Evolutionary conservation across 75 land plant genomes (phyloP), one percentile per base, ranked within the genome.

Genomic region (Pinus tabuliformis): DNA sequence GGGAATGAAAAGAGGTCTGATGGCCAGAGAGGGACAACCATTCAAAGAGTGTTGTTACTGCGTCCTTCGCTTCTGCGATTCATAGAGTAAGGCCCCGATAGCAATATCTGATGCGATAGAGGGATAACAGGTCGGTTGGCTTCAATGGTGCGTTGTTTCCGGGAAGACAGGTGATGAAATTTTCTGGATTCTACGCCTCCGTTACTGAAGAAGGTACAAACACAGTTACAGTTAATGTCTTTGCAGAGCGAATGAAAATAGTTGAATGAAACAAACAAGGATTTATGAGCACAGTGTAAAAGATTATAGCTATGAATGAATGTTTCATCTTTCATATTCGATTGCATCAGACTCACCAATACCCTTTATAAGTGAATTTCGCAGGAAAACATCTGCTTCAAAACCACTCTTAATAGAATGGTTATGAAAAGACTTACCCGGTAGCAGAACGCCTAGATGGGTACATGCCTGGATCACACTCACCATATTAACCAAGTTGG

Each of bases 401-500:
- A 93, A n/a, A 13, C 83, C 81, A 15, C 58, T 72, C 14, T 84
- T 85, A 56, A 77, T 37, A 26, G 83, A 74, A n/a, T n/a, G n/a
- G n/a, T n/a, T n/a, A n/a, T n/a, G 93, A 64, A 86, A 57, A 11
- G 68, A 59, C 59, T 73, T 77, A 49, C 95, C 95, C 14, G 77
- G 72, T 0, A 70, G 58, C 72, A 88, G 79, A 76, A 78, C 81
- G 62, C 74, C 82, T 54, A 90, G 24, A 62, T 85, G 83, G 2
- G 84, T 76, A 77, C 87, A 84, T 2, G 86, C 77, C 1, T 86
- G 79, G 56, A 88, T 73, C 22, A 88, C 76, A 24, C 83, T 87
- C 72, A 91, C 70, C 84, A 88, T 84, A 4, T 88, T 86, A 21
- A 90, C 86, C 72, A 84, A 83, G 70, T 90, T 86, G 4, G 87